Conservation (phyloP, 169 alveolate genomes). For the Eimeria brunetti region DNA sequence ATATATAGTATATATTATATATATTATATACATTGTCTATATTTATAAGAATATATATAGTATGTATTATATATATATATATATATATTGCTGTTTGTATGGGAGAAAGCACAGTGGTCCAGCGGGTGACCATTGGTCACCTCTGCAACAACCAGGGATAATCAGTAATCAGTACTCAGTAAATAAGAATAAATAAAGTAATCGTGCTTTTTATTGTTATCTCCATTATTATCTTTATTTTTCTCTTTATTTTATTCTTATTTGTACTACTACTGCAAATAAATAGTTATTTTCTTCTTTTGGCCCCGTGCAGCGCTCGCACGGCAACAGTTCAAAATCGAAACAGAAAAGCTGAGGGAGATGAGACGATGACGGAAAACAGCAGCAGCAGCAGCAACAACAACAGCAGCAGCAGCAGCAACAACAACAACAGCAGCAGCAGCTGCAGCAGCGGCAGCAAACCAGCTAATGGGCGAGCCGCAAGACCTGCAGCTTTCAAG, state of each 20-base stretch:
- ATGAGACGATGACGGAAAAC: not conserved
- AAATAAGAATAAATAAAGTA: no score
- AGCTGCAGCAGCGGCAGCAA: not conserved
- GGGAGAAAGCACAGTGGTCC: not conserved
- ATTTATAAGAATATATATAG: no score
- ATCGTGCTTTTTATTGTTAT: no score
- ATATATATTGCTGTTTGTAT: not conserved
- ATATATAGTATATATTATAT: no score
- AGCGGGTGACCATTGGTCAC: slow-evolving; percentile 10
- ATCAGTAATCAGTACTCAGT: no score
- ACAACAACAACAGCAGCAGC: not conserved
- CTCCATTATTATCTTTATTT: no score
- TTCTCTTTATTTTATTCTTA: not conserved
- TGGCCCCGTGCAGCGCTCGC: not conserved
- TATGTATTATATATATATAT: not conserved
- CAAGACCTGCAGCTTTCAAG: not conserved
- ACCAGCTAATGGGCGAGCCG: no score
- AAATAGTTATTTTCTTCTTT: not conserved
- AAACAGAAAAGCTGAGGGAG: not conserved
- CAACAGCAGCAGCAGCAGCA: not conserved
- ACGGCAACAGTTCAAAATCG: not conserved
- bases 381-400: not conserved
- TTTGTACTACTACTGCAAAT: not conserved
- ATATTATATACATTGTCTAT: no score
- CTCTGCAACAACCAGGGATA: not conserved